Evolutionary conservation across 2,329 filamentous ascomycete species (phyloP).

Genomic region (Parafenestella ontariensis): DNA sequence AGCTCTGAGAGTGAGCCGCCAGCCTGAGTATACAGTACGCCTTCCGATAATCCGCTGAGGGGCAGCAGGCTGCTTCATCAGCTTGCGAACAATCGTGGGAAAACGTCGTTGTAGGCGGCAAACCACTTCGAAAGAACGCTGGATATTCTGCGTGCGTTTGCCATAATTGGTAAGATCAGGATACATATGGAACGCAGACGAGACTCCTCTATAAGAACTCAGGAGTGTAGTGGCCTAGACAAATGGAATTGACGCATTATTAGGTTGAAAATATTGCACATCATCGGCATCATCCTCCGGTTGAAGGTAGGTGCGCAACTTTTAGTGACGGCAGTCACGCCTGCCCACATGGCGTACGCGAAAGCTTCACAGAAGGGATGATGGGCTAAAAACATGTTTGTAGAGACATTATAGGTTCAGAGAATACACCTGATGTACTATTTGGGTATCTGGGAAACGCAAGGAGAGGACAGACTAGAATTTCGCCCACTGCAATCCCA

Average conservation of each 20-base stretch:
- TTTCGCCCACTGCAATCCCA: neutral
- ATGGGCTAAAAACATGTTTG: neutral
- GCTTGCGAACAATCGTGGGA: neutral
- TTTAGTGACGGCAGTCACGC: neutral
- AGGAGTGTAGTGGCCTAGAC: neutral
- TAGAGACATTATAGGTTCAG: neutral
- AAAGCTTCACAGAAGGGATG: neutral
- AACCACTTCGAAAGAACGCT: neutral
- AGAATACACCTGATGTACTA: constrained; percentile 3
- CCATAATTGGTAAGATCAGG: neutral
- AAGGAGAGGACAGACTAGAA: neutral
- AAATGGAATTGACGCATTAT: neutral
- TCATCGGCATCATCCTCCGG: neutral
- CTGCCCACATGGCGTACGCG: neutral
- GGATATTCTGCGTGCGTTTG: neutral
- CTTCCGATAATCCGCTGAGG: neutral
- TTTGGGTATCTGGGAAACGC: constrained; percentile 14
- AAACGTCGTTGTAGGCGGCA: neutral
- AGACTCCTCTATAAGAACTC: neutral
- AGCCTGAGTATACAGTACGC: neutral
- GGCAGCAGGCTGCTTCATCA: neutral
- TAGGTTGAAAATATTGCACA: neutral
- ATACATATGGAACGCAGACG: neutral
- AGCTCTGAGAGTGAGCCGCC: neutral
- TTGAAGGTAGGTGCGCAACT: neutral